A percentile compares a stretch with the other conserved stretches of the same genome.
These are phyloP conservation scores for Pythium myriotylum DNA, from an alignment of 352 stramenopile genomes.

Conservation along the genomic window DNA sequence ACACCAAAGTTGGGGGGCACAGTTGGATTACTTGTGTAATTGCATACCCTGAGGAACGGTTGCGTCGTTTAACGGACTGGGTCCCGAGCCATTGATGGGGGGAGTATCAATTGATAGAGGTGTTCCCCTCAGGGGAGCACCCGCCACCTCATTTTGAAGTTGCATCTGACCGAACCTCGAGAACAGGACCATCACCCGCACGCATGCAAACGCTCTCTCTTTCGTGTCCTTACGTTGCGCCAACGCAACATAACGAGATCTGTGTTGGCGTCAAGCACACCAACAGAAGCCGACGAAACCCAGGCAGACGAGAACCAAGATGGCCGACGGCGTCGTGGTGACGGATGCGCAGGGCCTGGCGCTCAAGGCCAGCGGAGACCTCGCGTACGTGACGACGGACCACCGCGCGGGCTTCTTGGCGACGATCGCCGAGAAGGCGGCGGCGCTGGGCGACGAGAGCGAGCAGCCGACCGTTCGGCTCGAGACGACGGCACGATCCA, in stretches of 20 bases:
- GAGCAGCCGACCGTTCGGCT: conserved; percentile 34
- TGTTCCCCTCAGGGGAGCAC: conserved; percentile 8
- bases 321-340: conserved; percentile 65
- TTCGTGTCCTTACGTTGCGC: conserved; percentile 16
- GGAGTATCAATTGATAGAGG: conserved; percentile 17
- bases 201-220: conserved; percentile 18
- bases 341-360: conserved; percentile 78
- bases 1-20: conserved; percentile 15
- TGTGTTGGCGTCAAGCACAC: conserved; percentile 4
- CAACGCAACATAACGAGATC: conserved; percentile 4
- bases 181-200: conserved; percentile 29
- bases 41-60: conserved; percentile 20
- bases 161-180: conserved; percentile 28
- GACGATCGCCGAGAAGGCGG: conserved; percentile 66
- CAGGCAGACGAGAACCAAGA: too few relatives aligned
- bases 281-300: too few relatives aligned
- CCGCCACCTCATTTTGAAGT: conserved; percentile 33
- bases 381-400: conserved; percentile 46
- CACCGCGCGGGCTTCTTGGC: conserved; percentile 76
- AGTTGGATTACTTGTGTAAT: conserved; percentile 11
- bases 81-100: background rate
- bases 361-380: conserved; percentile 66
- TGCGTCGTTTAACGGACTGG: background rate
- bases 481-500: conserved; percentile 39
- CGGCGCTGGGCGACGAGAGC: conserved; percentile 38